phyloP scores from a whole-genome alignment of 495 filamentous ascomycete species.

The Chaetomium tenue region DNA sequence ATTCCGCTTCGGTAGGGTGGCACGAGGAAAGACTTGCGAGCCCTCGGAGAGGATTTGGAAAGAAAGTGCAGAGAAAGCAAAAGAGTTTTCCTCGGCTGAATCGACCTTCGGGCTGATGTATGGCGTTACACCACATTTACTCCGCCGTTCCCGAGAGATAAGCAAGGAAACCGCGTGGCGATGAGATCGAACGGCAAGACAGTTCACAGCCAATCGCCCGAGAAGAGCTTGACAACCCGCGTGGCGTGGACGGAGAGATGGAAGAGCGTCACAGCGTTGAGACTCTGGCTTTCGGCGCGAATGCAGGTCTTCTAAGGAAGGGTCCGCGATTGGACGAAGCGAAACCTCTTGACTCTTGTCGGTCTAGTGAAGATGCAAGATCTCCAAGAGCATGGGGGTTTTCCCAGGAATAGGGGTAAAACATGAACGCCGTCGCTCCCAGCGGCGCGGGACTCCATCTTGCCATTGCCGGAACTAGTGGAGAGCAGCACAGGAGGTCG shows the following conservation, averaged over 20 bases:
- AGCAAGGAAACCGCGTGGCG: neutral
- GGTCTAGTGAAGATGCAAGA: slow-evolving; percentile 8
- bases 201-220: no score
- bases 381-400: neutral
- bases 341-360: slow-evolving; percentile 13
- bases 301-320: neutral
- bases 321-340: slow-evolving; percentile 9
- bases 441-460: no score
- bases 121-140: neutral
- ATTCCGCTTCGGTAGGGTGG: neutral
- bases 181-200: neutral
- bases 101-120: no score
- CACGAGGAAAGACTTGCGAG: neutral
- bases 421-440: neutral
- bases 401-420: neutral
- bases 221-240: no score
- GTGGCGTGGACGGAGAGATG: no score
- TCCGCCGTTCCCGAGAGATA: neutral
- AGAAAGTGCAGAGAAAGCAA: neutral
- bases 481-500: neutral
- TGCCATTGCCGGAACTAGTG: neutral
- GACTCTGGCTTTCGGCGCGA: neutral
- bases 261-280: neutral
- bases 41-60: neutral
- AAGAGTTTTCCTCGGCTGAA: no score